Evolutionary conservation across 805 yeast genomes (phyloP).

Genomic region (Candida silvicultrix): DNA sequence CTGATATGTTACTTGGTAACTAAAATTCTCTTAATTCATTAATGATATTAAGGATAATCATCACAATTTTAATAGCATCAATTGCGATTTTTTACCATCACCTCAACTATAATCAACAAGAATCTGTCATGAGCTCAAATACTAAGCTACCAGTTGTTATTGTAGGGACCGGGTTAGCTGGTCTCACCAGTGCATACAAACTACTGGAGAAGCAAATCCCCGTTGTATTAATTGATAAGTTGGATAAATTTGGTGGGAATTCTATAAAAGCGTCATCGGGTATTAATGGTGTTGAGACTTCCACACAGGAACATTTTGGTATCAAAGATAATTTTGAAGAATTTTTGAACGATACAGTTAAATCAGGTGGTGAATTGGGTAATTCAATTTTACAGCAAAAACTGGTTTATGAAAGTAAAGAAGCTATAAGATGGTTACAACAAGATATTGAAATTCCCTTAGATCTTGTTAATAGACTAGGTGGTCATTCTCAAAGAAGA

Average conservation of each 20-base stretch:
- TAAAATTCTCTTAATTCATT: no score
- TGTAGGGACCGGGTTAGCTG: constrained; percentile 81
- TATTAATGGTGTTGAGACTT: constrained; percentile 64
- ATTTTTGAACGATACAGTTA: constrained; percentile 61
- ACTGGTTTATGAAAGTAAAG: constrained; percentile 53
- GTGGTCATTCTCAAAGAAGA: constrained; percentile 77
- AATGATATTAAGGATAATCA: no score
- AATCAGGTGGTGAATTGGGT: constrained; percentile 59
- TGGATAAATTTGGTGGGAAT: constrained; percentile 46
- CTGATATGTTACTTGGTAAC: no score
- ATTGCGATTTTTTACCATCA: no score
- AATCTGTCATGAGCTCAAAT: neutral
- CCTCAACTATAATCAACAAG: neutral
- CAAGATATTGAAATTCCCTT: constrained; percentile 55
- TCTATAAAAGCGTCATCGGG: constrained; percentile 60
- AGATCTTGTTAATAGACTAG: constrained; percentile 65
- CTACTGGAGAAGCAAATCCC: constrained; percentile 34
- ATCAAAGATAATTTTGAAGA: constrained; percentile 51
- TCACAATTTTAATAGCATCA: no score
- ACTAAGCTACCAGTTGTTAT: constrained; percentile 35
- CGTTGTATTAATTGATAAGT: constrained; percentile 44
- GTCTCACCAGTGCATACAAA: constrained; percentile 61
- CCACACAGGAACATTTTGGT: constrained; percentile 44
- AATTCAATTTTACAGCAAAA: constrained; percentile 52
- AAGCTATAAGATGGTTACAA: constrained; percentile 71